Base-by-base conservation (phyloP, 2,329 filamentous ascomycete genomes). In the Aspergillus niger region DNA sequence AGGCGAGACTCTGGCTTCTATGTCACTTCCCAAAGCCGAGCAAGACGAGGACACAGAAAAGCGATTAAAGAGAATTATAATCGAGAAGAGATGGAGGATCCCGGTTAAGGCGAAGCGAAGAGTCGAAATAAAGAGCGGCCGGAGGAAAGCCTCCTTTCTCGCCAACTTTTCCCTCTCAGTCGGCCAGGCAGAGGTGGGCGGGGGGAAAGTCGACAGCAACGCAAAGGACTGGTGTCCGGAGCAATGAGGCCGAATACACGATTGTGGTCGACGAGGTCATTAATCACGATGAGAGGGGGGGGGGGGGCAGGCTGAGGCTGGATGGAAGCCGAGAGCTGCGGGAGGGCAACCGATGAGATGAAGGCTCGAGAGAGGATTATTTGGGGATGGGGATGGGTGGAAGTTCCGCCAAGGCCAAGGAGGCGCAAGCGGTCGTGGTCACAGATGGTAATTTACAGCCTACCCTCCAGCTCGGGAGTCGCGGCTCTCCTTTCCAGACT, bases 131-230 rank as follows among this genome's bases (percentile, higher is more conserved):
- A 77, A 74, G 76, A 78, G 72, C 69, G 75, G 70, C 74, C 72
- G 75, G 75, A 76, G 74, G 73, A 72, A 74, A 70, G 70, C 74
- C 76, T 77, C 76, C 75, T 77, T 74, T 76, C 61, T 69, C 65
- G 68, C 68, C 69, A 69, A 71, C 63, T 69, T 68, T 69, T 68
- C 65, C 69, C 70, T 64, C 68, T 70, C 65, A 69, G 63, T 70
- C 69, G 65, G 63, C 63, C 68, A 63, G 72, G 69, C 63, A 65
- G 72, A 70, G 55, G 70, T 70, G 53, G 74, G 73, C 53, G 66
- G 68, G 58, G 68, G 65, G 68, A 43, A 69, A 65, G 64, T 61
- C 65, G 59, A 67, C 59, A 65, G 63, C 65, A 66, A 69, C 65
- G 63, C 65, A 64, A 57, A 59, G 56, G 67, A 69, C 66, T 61